A percentile compares a stretch with the other conserved stretches of the same genome.
Evolutionary conservation across 148 eudicot genomes (phyloP).

Genomic region (Amaranthus hypochondriacus): DNA sequence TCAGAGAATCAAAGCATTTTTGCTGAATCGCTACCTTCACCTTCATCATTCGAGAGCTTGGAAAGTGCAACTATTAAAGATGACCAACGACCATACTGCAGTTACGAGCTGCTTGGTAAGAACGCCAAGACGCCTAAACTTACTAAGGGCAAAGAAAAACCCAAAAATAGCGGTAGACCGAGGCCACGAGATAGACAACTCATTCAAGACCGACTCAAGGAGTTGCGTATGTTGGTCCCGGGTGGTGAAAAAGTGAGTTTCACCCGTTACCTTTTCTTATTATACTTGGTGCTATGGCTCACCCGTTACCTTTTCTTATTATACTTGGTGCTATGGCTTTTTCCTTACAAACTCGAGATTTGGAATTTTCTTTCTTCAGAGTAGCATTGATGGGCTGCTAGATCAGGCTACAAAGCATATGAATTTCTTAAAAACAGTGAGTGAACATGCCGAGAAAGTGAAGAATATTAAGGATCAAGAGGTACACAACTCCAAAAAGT

Average conservation of each 20-base stretch:
- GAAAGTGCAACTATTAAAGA: constrained; percentile 33
- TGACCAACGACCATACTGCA: constrained; percentile 23
- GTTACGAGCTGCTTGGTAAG: constrained; percentile 18
- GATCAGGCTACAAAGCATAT: constrained; percentile 75
- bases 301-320: no score
- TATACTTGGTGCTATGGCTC: no score
- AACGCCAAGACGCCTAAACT: constrained; percentile 25
- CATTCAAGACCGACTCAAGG: constrained; percentile 74
- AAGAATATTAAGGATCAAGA: constrained; percentile 33
- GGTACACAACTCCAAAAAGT: constrained; percentile 29
- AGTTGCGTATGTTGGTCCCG: constrained; percentile 71
- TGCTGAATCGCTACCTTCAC: constrained; percentile 25
- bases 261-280: not conserved
- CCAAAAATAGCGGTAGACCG: constrained; percentile 37
- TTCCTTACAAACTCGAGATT: not conserved
- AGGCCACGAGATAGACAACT: constrained; percentile 86
- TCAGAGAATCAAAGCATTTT: constrained; percentile 14
- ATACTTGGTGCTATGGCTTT: not conserved
- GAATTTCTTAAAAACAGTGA: constrained; percentile 54
- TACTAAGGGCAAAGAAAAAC: constrained; percentile 38
- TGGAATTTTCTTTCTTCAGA: constrained; percentile 35
- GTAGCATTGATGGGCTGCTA: constrained; percentile 88
- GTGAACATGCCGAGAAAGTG: constrained; percentile 66
- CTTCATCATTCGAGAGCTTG: constrained; percentile 40
- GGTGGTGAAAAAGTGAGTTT: constrained; percentile 51